Evolutionary conservation across 306 rosid genomes (phyloP).

Genomic region (Cucurbita ficifolia): DNA sequence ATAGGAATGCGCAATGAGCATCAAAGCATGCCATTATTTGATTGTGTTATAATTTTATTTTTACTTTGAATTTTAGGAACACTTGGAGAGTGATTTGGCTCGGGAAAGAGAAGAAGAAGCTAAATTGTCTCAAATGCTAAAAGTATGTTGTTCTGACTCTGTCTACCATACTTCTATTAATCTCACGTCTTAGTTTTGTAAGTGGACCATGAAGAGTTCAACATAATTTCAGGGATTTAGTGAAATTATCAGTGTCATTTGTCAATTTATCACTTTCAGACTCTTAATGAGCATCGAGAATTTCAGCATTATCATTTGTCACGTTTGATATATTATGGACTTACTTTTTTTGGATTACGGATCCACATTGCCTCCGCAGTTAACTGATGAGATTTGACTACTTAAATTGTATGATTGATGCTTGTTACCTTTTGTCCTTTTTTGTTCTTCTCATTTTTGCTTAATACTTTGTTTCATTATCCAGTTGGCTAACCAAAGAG

Average conservation of each 20-base stretch:
- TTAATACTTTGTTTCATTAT: background rate
- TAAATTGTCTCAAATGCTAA: conserved; percentile 45
- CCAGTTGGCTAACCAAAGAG: conserved; percentile 59
- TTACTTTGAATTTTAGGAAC: conserved; percentile 34
- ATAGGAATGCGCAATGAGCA: background rate
- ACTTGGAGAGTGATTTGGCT: conserved; percentile 68
- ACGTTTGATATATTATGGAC: background rate
- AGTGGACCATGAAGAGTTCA: background rate
- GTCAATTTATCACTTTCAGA: background rate
- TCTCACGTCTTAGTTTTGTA: background rate
- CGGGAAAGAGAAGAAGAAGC: conserved; percentile 61
- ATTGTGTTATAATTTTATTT: background rate
- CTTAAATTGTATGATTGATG: background rate
- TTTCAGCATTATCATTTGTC: background rate
- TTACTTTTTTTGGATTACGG: background rate
- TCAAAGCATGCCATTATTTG: background rate
- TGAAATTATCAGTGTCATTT: background rate
- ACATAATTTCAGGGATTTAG: background rate
- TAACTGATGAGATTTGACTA: background rate
- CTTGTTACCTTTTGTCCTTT: background rate
- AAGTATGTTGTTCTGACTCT: conserved; percentile 25
- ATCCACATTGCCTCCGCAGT: background rate
- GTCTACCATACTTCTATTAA: background rate
- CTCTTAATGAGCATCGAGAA: background rate
- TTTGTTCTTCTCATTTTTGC: background rate